These are phyloP conservation scores for Phanerochaete carnosa DNA, from an alignment of 768 basidiomycete species.

Conservation along the genomic window DNA sequence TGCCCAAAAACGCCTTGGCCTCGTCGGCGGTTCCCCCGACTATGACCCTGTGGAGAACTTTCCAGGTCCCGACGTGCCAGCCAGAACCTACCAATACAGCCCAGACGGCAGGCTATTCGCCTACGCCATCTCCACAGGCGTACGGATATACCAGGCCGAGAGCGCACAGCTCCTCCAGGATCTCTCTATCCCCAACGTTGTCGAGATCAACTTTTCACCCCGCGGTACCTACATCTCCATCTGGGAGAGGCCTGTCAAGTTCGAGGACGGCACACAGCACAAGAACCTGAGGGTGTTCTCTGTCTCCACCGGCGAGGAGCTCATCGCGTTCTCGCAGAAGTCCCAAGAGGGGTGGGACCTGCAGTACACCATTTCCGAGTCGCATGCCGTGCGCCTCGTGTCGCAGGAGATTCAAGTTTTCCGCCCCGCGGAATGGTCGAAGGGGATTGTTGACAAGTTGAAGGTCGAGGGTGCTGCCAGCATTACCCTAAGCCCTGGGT, in stretches of 20 bases:
- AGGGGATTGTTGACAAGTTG: slow-evolving; percentile 78
- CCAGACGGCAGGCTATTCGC: slow-evolving; percentile 85
- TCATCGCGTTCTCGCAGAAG: slow-evolving; percentile 87
- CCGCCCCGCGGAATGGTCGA: slow-evolving; percentile 74
- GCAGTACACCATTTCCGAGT: slow-evolving; percentile 88
- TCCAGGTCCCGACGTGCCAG: slow-evolving; percentile 62
- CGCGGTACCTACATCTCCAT: slow-evolving; percentile 91
- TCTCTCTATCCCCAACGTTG: slow-evolving; percentile 66
- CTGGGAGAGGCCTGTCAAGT: slow-evolving; percentile 92
- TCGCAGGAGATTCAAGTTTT: slow-evolving; percentile 82
- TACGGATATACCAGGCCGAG: slow-evolving; percentile 75
- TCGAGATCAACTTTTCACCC: slow-evolving; percentile 91
- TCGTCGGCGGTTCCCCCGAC: slow-evolving; percentile 78
- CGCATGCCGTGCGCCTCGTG: slow-evolving; percentile 79
- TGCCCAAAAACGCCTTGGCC: slow-evolving; percentile 89
- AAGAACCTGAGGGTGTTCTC: slow-evolving; percentile 94
- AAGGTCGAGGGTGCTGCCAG: slow-evolving; percentile 80
- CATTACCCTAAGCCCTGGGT: slow-evolving; percentile 75
- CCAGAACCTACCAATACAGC: slow-evolving; percentile 79
- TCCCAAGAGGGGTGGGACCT: slow-evolving; percentile 88
- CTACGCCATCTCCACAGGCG: slow-evolving; percentile 75
- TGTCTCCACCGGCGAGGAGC: slow-evolving; percentile 80
- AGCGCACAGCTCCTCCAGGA: slow-evolving; percentile 71
- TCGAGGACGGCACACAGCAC: slow-evolving; percentile 87
- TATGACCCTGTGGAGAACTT: slow-evolving; percentile 67